Evolutionary conservation across 2,329 filamentous ascomycete species (phyloP), one percentile per base, ranked within the genome.

Genomic region (Aureobasidium vineae): DNA sequence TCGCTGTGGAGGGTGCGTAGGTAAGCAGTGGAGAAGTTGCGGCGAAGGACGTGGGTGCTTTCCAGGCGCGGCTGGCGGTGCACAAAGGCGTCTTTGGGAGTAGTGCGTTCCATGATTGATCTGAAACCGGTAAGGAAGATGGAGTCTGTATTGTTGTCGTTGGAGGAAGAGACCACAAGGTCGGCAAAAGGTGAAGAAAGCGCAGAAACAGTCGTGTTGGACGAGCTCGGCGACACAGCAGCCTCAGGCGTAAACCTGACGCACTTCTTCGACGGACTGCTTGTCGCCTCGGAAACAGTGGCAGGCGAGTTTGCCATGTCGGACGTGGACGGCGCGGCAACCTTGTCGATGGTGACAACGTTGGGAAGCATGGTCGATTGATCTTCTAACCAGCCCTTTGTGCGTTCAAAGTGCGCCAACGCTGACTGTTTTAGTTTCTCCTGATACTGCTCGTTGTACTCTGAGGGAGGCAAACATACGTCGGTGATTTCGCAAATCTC

Each of bases 101-200:
- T 69, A 16, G 86, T 86, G 38, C 86, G 85, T 67, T 90, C 84
- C 53, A 88, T 80, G 70, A 91, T 85, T 73, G 89, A 87, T 71
- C 92, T 88, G 76, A 97, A 97, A 11, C 92, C 92, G 68, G 90
- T 89, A 79, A 92, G 94, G 78, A 97, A 97, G 5, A 93, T 90
- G 3, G 89, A 88, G 73, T 95, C 90, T 71, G 68, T 5, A n/a
- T 57, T 4, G 26, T 57, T 28, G 15, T 33, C 49, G 11, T 28
- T 8, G 31, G 40, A 5, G 3, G 40, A 33, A 19, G 33, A n/a
- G 31, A 13, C 26, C 16, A 43, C 61, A 33, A 8, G 41, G n/a
- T 45, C 13, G 15, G 13, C 33, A 40, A 47, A 49, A 41, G 45
- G 21, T 5, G 59, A 50, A 21, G 33, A 6, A 33, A 21, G 45